Conservation (phyloP, 2,329 filamentous ascomycete species). For the Alternaria longipes region DNA sequence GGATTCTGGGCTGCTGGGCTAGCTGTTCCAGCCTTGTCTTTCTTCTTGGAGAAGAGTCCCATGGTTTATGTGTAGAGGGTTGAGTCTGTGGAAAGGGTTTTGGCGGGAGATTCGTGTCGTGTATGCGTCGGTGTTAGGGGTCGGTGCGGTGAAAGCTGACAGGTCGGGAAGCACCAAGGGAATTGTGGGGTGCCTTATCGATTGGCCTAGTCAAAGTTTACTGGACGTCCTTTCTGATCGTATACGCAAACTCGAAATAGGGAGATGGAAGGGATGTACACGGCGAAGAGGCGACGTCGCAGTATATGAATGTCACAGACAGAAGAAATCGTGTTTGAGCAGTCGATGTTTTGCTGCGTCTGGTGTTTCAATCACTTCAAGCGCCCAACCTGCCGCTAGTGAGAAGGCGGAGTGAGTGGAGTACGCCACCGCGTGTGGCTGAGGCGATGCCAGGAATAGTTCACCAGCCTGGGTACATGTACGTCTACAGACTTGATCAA, state of each 20-base stretch:
- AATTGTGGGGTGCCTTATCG: conserved; percentile 29
- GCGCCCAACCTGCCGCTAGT: conserved; percentile 34
- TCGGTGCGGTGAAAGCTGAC: conserved; percentile 3
- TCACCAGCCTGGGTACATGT: background rate
- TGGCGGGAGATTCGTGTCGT: background rate
- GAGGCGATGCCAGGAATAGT: background rate
- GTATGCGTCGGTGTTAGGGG: background rate
- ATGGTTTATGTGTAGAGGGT: conserved; percentile 36
- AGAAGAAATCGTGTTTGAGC: conserved; percentile 30
- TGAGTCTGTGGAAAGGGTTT: background rate
- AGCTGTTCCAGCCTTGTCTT: conserved; percentile 61
- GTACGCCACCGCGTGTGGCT: conserved; percentile 19
- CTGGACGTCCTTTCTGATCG: background rate
- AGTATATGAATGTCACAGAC: conserved; percentile 19
- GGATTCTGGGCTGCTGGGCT: conserved; percentile 60
- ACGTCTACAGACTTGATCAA: background rate
- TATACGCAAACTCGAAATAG: background rate
- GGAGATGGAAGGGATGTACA: background rate
- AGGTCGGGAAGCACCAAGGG: conserved; percentile 20
- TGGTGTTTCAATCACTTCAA: conserved; percentile 33
- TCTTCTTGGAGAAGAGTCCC: conserved; percentile 65
- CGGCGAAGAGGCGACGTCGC: background rate
- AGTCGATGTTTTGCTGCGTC: conserved; percentile 26
- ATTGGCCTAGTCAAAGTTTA: conserved; percentile 12
- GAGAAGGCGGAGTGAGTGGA: conserved; percentile 24